Evolutionary conservation across 1,284 basidiomycete species (phyloP).

Genomic region (Cryptococcus sp.): DNA sequence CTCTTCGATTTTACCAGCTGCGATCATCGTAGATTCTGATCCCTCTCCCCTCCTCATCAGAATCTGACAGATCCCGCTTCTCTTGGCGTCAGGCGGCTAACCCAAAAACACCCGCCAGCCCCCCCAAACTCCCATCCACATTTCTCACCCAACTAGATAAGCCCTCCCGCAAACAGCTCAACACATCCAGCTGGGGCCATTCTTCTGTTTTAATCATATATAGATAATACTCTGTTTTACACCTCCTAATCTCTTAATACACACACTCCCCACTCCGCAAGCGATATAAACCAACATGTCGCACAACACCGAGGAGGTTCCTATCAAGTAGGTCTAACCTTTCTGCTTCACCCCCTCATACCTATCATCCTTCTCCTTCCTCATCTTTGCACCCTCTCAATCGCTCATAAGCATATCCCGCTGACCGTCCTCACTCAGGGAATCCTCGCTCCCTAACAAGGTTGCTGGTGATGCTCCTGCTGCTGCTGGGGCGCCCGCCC

Average conservation of each 20-base stretch:
- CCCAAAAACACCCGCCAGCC: constrained; percentile 12
- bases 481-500: constrained; percentile 13
- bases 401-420: not conserved
- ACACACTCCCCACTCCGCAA: constrained; percentile 14
- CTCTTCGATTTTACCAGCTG: not conserved
- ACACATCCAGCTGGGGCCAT: constrained; percentile 19
- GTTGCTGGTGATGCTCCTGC: constrained; percentile 30
- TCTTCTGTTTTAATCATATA: constrained; percentile 11
- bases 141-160: constrained; percentile 3
- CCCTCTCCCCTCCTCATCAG: constrained; percentile 8
- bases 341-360: not conserved
- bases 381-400: no score
- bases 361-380: not conserved
- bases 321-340: constrained; percentile 41
- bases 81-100: constrained; percentile 1
- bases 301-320: constrained; percentile 41
- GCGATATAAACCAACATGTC: constrained; percentile 31
- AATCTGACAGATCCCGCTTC: constrained; percentile 19
- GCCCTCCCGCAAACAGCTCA: constrained; percentile 22
- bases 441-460: constrained; percentile 36
- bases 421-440: constrained; percentile 24
- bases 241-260: constrained; percentile 8
- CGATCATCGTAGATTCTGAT: not conserved
- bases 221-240: constrained; percentile 10
- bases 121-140: constrained; percentile 1